Evolutionary conservation across 208 protist species (phyloP), one percentile per base, ranked within the genome.

Genomic region (Trypanosoma caninum): DNA sequence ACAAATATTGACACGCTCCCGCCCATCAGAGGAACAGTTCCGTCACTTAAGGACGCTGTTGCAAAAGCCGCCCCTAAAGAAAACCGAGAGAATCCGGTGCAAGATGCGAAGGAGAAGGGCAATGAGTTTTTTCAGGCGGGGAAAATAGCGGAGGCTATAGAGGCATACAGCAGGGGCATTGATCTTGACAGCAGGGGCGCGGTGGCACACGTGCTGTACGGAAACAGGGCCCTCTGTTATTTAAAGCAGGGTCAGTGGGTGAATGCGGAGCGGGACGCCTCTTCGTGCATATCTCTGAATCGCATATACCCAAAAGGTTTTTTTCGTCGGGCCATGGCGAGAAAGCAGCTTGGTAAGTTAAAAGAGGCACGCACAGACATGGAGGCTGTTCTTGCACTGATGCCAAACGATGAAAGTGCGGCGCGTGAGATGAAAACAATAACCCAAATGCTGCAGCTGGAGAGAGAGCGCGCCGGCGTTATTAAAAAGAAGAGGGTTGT

Each of bases 251-350:
- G 74, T 13, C 51, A 78, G 46, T 95, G 88, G 87, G 69, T 54
- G 0, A 68, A 81, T 16, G 91, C 91, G 1, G 91, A 97, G 59
- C 74, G 78, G 46, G 91, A 97, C 54, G 84, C 88, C 18, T 84
- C 84, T 10, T 78, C 61, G 5, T 93, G 84, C 48, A 50, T 95
- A 41, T 76, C 86, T 47, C 69, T 92, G 73, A 89, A 93, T 57
- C 74, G 72, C n/a, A 73, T 69, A 16, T 94, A 94, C 52, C 69
- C 84, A 8, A 97, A 97, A 72, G 91, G 72, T 1, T 95, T 91
- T 64, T 97, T 84, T 61, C 80, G 91, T 34, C 80, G 91, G 22
- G 91, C 87, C 22, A 60, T 95, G 35, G 86, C 91, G 13, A 76
- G 91, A 55, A 93, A 91, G 41, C 74, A 86, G 44, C 72, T 93